Conservation (phyloP, 2,329 filamentous ascomycete species). For the Neonectria coccinea region DNA sequence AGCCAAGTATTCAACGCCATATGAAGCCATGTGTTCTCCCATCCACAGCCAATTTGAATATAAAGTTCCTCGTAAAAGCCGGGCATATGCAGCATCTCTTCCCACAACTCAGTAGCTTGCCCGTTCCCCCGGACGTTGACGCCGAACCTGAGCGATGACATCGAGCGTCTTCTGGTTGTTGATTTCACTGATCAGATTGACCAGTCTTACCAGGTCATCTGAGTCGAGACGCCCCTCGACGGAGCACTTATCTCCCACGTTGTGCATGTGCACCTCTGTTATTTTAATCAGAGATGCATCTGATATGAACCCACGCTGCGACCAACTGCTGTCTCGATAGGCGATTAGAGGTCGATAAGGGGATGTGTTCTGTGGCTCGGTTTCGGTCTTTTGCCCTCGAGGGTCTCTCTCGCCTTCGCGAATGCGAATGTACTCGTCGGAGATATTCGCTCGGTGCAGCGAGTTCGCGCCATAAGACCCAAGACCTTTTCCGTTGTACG, state of each 20-base stretch:
- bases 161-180: neutral
- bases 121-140: neutral
- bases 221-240: constrained; percentile 30
- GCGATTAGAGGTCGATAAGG: constrained; percentile 18
- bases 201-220: neutral
- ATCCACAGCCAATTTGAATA: neutral
- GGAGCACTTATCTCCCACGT: constrained; percentile 28
- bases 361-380: neutral
- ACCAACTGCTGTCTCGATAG: constrained; percentile 19
- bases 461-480: neutral
- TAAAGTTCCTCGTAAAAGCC: neutral
- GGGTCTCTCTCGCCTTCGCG: constrained; percentile 20
- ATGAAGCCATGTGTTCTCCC: neutral
- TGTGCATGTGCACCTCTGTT: constrained; percentile 31
- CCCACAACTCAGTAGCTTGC: neutral
- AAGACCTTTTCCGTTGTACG: constrained; percentile 36
- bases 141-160: neutral
- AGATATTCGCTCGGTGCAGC: constrained; percentile 13
- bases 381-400: neutral
- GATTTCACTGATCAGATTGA: no score
- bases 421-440: constrained; percentile 37
- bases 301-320: constrained; percentile 23
- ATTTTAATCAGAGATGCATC: constrained; percentile 35
- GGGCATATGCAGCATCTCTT: neutral
- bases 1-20: neutral